Conservation (phyloP, 345 rosid genomes). For the Eucalyptus tenuipes region DNA sequence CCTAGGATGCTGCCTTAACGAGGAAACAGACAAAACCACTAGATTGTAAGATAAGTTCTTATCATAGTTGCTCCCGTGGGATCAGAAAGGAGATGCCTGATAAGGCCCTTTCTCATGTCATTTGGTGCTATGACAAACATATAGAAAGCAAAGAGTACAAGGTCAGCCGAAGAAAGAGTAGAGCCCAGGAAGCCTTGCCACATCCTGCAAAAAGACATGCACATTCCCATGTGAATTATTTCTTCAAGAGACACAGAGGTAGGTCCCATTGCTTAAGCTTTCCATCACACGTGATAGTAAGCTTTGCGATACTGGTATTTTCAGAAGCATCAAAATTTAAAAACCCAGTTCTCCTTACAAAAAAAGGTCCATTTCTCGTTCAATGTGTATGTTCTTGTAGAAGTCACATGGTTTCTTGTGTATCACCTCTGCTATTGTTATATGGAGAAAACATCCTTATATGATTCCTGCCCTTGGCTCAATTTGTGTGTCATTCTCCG, state of each 20-base stretch:
- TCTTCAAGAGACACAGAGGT: background rate
- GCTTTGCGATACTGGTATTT: background rate
- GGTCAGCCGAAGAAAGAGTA: constrained; percentile 78
- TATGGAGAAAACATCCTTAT: background rate
- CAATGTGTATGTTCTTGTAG: background rate
- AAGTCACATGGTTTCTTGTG: background rate
- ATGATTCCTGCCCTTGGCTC: background rate
- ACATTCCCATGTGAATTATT: background rate
- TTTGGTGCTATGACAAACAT: constrained; percentile 84
- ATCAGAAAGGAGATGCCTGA: constrained; percentile 73
- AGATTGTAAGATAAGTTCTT: constrained; percentile 55
- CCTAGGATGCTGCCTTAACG: background rate
- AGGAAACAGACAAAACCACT: background rate
- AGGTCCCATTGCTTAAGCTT: background rate
- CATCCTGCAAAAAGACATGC: constrained; percentile 47
- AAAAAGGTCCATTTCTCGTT: background rate
- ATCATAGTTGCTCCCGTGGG: constrained; percentile 93
- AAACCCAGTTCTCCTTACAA: background rate
- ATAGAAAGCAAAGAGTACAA: constrained; percentile 61
- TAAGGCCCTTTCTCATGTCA: constrained; percentile 55
- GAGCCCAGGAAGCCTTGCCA: constrained; percentile 93
- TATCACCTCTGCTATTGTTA: background rate
- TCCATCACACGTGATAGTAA: background rate
- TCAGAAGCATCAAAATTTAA: background rate
- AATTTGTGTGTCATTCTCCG: background rate